These are phyloP conservation scores for Gossypium schwendimanii DNA, from an alignment of 441 rosid species.

Conservation along the genomic window DNA sequence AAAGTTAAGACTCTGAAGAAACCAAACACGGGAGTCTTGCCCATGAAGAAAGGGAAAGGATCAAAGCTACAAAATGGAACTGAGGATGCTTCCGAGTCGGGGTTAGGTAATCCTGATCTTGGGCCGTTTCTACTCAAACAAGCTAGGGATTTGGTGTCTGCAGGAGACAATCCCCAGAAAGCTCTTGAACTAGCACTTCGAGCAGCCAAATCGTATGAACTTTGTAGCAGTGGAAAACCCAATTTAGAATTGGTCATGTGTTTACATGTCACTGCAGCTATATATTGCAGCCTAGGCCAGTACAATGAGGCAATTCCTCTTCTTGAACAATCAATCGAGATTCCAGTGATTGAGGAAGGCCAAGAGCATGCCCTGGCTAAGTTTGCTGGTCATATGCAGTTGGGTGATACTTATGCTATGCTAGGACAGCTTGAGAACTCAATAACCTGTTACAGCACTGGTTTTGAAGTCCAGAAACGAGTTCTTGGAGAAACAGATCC, in stretches of 20 bases:
- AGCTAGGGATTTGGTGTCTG: constrained; percentile 52
- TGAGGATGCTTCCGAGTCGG: constrained; percentile 17
- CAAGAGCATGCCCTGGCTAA: constrained; percentile 61
- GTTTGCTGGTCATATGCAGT: constrained; percentile 67
- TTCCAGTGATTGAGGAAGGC: constrained; percentile 41
- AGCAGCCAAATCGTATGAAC: constrained; percentile 51
- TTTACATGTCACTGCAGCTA: constrained; percentile 55
- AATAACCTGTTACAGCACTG: constrained; percentile 43
- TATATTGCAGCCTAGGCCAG: constrained; percentile 50
- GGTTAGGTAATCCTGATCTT: constrained; percentile 42
- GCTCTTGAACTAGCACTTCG: constrained; percentile 59
- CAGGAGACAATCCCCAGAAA: constrained; percentile 51
- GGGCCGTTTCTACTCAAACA: constrained; percentile 55
- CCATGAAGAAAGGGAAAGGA: constrained; percentile 17
- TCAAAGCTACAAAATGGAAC: constrained; percentile 30
- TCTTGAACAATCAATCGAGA: constrained; percentile 46
- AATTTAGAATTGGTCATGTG: constrained; percentile 58
- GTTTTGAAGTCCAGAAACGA: constrained; percentile 47
- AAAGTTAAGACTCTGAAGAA: constrained; percentile 39
- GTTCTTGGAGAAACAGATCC: constrained; percentile 44
- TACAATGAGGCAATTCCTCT: constrained; percentile 55
- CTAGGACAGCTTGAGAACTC: constrained; percentile 61
- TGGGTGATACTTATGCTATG: constrained; percentile 70
- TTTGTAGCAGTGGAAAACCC: constrained; percentile 39
- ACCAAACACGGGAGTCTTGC: constrained; percentile 27